A percentile compares a stretch with the other conserved stretches of the same genome.
Conservation (phyloP, 1,284 basidiomycete genomes). For the Austroboletus niveus region DNA sequence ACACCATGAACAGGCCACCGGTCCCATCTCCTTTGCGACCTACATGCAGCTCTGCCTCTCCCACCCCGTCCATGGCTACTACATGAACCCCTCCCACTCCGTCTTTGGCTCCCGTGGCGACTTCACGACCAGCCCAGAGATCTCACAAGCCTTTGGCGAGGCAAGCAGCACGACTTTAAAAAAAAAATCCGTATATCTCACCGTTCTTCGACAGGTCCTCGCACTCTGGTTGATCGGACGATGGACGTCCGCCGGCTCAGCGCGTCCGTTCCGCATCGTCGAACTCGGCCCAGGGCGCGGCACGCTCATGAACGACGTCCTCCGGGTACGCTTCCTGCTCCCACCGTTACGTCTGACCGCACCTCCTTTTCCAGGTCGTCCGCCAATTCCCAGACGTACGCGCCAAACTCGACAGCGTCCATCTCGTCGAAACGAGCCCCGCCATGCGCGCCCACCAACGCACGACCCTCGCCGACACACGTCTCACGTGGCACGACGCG, state of each 20-base stretch:
- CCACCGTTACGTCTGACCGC: conserved; percentile 8
- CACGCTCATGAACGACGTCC: conserved; percentile 88
- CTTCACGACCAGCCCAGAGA: conserved; percentile 97
- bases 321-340: conserved; percentile 61
- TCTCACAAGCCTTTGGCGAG: conserved; percentile 96
- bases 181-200: neutral
- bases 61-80: conserved; percentile 88
- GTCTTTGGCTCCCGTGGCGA: conserved; percentile 90
- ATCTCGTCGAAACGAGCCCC: conserved; percentile 81
- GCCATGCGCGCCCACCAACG: conserved; percentile 68
- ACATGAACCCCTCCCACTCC: conserved; percentile 68
- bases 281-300: conserved; percentile 96
- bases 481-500: conserved; percentile 73
- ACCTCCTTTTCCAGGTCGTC: conserved; percentile 42
- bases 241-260: conserved; percentile 64
- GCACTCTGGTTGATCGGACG: conserved; percentile 85
- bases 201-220: conserved; percentile 57
- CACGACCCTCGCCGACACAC: conserved; percentile 45
- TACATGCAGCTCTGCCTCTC: conserved; percentile 90
- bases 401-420: conserved; percentile 51
- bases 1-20: conserved; percentile 60
- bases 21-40: conserved; percentile 80
- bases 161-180: conserved; percentile 41
- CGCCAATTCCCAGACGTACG: conserved; percentile 46
- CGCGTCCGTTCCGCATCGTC: conserved; percentile 63